A percentile compares a stretch with the other conserved stretches of the same genome.
Evolutionary conservation across 805 yeast genomes (phyloP).

Genomic region (Starmerella roubikii): DNA sequence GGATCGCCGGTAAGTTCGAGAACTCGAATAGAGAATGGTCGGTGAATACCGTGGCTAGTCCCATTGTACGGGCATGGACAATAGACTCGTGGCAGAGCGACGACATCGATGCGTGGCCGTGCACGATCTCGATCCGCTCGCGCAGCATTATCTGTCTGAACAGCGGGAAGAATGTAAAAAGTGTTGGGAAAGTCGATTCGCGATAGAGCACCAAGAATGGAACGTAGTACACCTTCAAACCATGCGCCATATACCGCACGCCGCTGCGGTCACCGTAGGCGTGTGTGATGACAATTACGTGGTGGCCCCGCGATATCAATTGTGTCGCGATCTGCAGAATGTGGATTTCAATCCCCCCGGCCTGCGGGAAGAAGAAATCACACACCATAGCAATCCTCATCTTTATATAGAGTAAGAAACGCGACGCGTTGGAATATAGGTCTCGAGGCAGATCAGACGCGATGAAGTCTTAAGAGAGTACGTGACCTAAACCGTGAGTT

Average conservation of each 20-base stretch:
- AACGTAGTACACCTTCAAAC: constrained; percentile 81
- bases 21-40: constrained; percentile 95
- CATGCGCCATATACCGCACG: constrained; percentile 70
- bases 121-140: constrained; percentile 77
- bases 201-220: constrained; percentile 73
- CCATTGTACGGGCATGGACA: constrained; percentile 88
- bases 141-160: constrained; percentile 73
- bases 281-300: constrained; percentile 79
- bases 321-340: constrained; percentile 76
- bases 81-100: constrained; percentile 80
- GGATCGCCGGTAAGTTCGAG: constrained; percentile 65
- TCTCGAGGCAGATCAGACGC: no score
- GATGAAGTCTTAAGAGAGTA: no score
- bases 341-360: constrained; percentile 96
- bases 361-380: constrained; percentile 95
- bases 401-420: no score
- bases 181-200: constrained; percentile 77
- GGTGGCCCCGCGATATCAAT: constrained; percentile 66
- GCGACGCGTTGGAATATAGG: no score
- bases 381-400: constrained; percentile 53
- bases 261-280: constrained; percentile 75
- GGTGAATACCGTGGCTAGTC: constrained; percentile 78
- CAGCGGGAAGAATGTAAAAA: constrained; percentile 76
- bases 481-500: no score
- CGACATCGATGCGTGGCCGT: constrained; percentile 88